Base-by-base conservation (phyloP, 129 eudicot species). In the Lactuca sativa region DNA sequence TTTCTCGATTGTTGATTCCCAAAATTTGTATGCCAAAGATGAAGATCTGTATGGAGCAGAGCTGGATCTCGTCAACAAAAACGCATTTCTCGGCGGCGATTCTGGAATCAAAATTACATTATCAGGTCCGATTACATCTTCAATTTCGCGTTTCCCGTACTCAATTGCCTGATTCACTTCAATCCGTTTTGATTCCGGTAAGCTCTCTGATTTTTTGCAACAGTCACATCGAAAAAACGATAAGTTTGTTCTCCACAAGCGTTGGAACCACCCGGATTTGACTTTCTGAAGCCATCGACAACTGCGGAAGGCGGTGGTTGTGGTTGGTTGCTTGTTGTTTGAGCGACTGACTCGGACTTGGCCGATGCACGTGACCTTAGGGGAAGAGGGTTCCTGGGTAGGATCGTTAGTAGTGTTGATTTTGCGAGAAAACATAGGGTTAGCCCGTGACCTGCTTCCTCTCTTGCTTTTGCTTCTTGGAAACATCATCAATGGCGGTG, bases 321-420 rank as follows among this genome's bases (percentile, higher is more conserved):
- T 25, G 12, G 52, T 60, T 34, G 62, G 58, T 10, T 75, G 67
- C 6, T 73, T 72, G 68, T 60, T 52, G 72, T 47, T 55, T 79
- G 88, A 78, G 30, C 84, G 86, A 16, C 81, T 77, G 7, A 71
- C 82, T 0, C 89, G 84, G 71, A 90, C 97, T 64, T 91, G 92
- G 51, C 97, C 97, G n/a, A 88, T 88, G 80, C 97, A 91, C 21
- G 97, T 91, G 82, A 91, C 97, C 64, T 88, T 85, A 3, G 97
- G 97, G 3, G 97, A 91, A 21, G 96, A 85, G 0, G 97, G 97
- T 21, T 90, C 97, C 62, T 81, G 83, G 3, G 52, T 62, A 36
- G 76, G 62, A 15, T 71, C 76, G 13, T 12, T 51, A 14, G 66
- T 47, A 0, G 44, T 51, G n/a, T 79, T 75, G 61, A 71, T 70